Evolutionary conservation across 371 early-diverging fungal species (phyloP), one percentile per base, ranked within the genome.

Genomic region (Haplosporangium sp.): DNA sequence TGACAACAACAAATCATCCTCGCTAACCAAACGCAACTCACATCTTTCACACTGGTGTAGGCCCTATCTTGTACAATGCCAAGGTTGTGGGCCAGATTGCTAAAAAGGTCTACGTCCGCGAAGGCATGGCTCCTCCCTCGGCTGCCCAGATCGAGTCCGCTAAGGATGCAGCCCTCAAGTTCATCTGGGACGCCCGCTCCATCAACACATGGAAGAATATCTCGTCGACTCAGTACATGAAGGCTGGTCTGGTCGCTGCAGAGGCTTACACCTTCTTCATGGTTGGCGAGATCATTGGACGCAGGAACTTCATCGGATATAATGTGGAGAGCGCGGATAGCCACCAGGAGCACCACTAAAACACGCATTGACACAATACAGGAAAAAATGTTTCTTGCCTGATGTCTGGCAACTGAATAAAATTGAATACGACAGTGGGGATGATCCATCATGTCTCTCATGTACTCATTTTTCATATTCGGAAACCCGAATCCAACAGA

Each of bases 251-350:
- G 64, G 83, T 89, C 40, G 87, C 86, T 62, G 89, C 89, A 63
- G 89, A 92, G 77, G 82, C 89, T 55, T 86, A 87, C 83, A 85
- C 89, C 62, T 92, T 92, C 81, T 92, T 90, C 87, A 81, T 90
- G 57, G 65, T 92, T 59, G 92, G 92, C 72, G 92, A 92, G 82
- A 87, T 92, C 69, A 82, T 90, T 73, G 92, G 92, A 64, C 89
- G 92, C 69, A 86, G 91, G 83, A 90, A 85, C 85, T 77, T 92
- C 74, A 82, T 92, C 73, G 92, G 92, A 50, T 92, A 92, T 63
- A 83, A 87, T 62, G 90, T 90, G 80, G 64, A 86, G 81, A 74
- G 86, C 71, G 88, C 82, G 43, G 84, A 83, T 62, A 69, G 83
- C 74, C 83, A 83, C 42, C 75, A 69, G 40, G 83, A 80, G 59